A percentile compares a stretch with the other conserved stretches of the same genome.
Evolutionary conservation across 306 rosid genomes (phyloP).

Genomic region (Fagus sylvatica): DNA sequence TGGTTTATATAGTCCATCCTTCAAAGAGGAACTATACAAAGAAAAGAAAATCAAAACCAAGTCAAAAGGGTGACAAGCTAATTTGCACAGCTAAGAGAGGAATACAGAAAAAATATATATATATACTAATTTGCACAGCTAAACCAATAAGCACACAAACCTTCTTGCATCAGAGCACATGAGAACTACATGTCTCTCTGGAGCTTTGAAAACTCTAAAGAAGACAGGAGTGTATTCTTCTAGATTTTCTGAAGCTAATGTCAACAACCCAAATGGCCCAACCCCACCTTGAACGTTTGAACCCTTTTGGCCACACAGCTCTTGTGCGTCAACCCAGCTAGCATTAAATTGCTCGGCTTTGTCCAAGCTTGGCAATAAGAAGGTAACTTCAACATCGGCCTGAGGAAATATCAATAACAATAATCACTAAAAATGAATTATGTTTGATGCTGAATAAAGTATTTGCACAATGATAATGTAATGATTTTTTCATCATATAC

Average conservation of each 20-base stretch:
- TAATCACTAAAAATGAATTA: neutral
- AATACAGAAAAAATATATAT: neutral
- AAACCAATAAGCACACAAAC: conserved; percentile 26
- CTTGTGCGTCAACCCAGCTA: conserved; percentile 67
- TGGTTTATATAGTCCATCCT: conserved; percentile 53
- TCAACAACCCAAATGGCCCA: conserved; percentile 89
- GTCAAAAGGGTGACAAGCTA: neutral
- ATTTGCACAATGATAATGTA: too few species aligned
- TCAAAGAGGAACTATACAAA: conserved; percentile 58
- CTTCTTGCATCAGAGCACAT: conserved; percentile 89
- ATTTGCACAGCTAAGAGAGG: too few species aligned
- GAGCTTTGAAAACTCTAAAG: conserved; percentile 72
- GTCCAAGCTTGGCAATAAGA: conserved; percentile 63
- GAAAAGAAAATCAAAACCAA: neutral
- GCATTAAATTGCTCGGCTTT: conserved; percentile 74
- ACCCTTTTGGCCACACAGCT: conserved; percentile 57
- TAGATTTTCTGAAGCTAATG: conserved; percentile 66
- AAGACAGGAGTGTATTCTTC: conserved; percentile 91
- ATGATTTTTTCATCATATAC: too few species aligned
- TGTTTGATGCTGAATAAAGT: too few species aligned
- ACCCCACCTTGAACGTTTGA: conserved; percentile 60
- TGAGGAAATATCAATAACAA: neutral
- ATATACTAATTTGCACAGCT: neutral
- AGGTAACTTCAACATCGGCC: conserved; percentile 88
- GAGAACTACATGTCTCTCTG: conserved; percentile 57